Percentiles rank a stretch among this genome's conserved stretches.
Evolutionary conservation across 352 stramenopile species (phyloP).

Genomic region (Pythium sp.): DNA sequence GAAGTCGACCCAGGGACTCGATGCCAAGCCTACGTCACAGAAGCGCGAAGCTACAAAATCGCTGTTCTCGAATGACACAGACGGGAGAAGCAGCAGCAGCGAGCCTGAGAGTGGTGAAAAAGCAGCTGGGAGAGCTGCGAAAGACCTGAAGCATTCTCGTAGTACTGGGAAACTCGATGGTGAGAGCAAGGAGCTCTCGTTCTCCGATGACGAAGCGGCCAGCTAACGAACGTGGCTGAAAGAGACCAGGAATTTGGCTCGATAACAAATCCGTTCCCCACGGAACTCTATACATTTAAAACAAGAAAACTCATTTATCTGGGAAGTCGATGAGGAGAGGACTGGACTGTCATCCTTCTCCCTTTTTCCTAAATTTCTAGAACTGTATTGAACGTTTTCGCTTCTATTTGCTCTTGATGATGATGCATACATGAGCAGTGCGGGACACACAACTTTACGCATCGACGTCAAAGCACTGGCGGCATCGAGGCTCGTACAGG

Average conservation of each 20-base stretch:
- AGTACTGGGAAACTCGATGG: neutral
- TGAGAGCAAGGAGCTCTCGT: conserved; percentile 3
- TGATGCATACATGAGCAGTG: neutral
- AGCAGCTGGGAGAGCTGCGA: neutral
- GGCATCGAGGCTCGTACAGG: conserved; percentile 77
- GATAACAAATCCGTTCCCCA: neutral
- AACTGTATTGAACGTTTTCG: neutral
- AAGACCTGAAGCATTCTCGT: neutral
- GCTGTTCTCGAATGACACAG: neutral
- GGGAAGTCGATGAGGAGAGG: neutral
- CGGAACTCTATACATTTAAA: neutral
- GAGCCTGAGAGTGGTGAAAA: neutral
- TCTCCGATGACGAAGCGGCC: conserved; percentile 13
- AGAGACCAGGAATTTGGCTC: neutral
- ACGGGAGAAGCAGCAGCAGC: neutral
- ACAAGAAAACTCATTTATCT: neutral
- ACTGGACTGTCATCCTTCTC: neutral
- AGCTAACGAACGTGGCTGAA: neutral
- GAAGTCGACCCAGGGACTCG: neutral
- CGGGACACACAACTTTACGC: neutral
- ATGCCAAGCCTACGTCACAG: neutral
- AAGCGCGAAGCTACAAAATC: neutral
- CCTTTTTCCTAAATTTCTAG: neutral
- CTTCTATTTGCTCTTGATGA: neutral
- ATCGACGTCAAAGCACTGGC: conserved; percentile 58